Evolutionary conservation across 2,329 filamentous ascomycete genomes (phyloP).

Genomic region (Canariomyces notabilis): DNA sequence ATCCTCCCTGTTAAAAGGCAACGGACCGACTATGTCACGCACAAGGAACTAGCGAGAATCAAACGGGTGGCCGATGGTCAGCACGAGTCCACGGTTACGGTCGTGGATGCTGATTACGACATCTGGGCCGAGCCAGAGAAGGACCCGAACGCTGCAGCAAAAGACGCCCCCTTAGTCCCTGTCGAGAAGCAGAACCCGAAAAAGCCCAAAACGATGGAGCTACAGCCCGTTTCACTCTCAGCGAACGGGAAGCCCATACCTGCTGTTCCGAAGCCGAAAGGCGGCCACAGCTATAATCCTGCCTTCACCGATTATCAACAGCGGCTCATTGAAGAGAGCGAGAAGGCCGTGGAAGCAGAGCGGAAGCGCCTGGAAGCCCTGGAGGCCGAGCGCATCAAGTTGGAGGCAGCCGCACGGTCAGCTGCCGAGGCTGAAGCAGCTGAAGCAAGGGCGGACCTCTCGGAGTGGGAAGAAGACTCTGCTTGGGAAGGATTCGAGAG

Average conservation of each 20-base stretch:
- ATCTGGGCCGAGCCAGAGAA: conserved; percentile 58
- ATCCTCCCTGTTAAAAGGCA: conserved; percentile 69
- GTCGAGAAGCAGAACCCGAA: conserved; percentile 61
- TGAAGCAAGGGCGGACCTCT: conserved; percentile 59
- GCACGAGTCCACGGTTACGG: conserved; percentile 48
- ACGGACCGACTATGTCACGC: conserved; percentile 73
- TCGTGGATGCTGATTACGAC: conserved; percentile 67
- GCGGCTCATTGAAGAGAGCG: conserved; percentile 67
- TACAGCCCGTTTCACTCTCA: conserved; percentile 75
- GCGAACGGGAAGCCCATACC: conserved; percentile 75
- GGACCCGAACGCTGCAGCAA: conserved; percentile 32
- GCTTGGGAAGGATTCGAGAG: conserved; percentile 90
- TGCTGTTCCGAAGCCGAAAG: conserved; percentile 71
- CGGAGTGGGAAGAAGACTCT: conserved; percentile 78
- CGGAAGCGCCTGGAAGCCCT: conserved; percentile 64
- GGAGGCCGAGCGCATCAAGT: conserved; percentile 60
- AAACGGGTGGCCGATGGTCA: conserved; percentile 73
- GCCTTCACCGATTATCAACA: conserved; percentile 79
- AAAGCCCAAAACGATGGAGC: conserved; percentile 68
- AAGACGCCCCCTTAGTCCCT: conserved; percentile 59
- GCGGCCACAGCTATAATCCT: conserved; percentile 90
- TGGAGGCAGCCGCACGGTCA: conserved; percentile 63
- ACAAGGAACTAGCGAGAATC: conserved; percentile 76
- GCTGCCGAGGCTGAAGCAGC: conserved; percentile 71
- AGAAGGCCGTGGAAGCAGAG: conserved; percentile 75